Evolutionary conservation across 2,329 filamentous ascomycete species (phyloP), one percentile per base, ranked within the genome.

Genomic region (Ramichloridium luteum): DNA sequence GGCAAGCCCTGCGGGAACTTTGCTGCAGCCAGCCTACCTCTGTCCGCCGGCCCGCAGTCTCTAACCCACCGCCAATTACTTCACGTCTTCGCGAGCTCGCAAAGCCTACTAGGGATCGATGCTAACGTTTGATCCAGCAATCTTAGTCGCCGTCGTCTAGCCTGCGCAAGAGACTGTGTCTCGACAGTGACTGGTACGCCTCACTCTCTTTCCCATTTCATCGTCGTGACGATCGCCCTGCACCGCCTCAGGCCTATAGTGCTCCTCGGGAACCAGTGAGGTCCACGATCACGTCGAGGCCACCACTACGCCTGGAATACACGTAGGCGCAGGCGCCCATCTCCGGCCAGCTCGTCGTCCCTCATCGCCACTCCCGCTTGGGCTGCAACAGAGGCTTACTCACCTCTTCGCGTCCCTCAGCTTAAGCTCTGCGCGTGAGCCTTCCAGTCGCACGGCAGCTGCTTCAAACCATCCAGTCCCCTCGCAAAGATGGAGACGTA

Each of bases 401-500:
- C n/a, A 38, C 28, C 31, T 34, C 37, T 36, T 37, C 36, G 37
- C 39, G 35, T 41, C 29, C 10, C 12, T 32, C 29, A 40, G 33
- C 37, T 38, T 30, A 27, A 37, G 31, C 36, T 36, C 30, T 30
- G 29, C 27, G 31, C 33, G 34, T 30, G 25, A 28, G 28, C 30
- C 25, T 29, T 28, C 29, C 30, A 30, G 28, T 27, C 34, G 30
- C 34, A 31, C 37, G 20, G 15, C 31, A 25, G 28, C 29, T 27
- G 29, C 14, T 30, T 22, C 23, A 31, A 23, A 30, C 30, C 34
- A 43, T 57, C 54, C 56, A 46, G 38, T 34, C n/a, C n/a, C n/a
- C n/a, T n/a, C n/a, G n/a, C n/a, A n/a, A n/a, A n/a, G n/a, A 66
- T 64, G 51, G 63, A 67, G 41, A 44, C 48, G 23, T 65, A 66